A percentile compares a stretch with the other conserved stretches of the same genome.
These are phyloP conservation scores for Barnettozyma siamensis DNA, from an alignment of 805 yeast species.

Conservation along the genomic window DNA sequence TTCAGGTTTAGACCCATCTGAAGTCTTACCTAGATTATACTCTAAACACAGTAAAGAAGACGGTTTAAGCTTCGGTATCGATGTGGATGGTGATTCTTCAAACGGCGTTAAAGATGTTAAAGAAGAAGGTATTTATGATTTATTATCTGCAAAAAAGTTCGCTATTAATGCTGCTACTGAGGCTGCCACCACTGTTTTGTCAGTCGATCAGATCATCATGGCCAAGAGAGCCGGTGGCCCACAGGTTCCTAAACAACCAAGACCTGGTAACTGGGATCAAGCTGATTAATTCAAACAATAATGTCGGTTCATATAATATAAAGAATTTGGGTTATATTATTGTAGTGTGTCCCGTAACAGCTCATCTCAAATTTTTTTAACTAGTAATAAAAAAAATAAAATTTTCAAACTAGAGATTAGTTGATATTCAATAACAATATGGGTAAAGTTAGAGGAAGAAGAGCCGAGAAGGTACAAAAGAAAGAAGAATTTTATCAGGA, in stretches of 20 bases:
- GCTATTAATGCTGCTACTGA: conserved; percentile 94
- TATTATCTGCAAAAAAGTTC: conserved; percentile 71
- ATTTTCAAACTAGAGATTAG: background rate
- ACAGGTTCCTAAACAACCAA: conserved; percentile 74
- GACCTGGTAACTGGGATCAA: conserved; percentile 95
- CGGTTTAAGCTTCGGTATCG: conserved; percentile 51
- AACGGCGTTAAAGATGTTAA: conserved; percentile 69
- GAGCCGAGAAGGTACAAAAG: conserved; percentile 27
- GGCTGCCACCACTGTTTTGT: conserved; percentile 83
- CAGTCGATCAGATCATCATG: conserved; percentile 96
- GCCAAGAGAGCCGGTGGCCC: conserved; percentile 99
- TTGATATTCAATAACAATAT: conserved; percentile 7
- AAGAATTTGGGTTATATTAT: background rate
- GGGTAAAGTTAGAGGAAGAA: conserved; percentile 39
- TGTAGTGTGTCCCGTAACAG: conserved; percentile 6
- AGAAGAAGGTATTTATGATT: conserved; percentile 68
- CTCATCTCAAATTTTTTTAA: conserved; percentile 3
- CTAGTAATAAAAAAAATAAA: background rate
- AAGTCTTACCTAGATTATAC: conserved; percentile 81
- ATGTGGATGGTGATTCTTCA: conserved; percentile 67
- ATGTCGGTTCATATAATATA: background rate
- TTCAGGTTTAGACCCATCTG: conserved; percentile 86
- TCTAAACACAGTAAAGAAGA: conserved; percentile 68
- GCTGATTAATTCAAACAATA: conserved; percentile 64
- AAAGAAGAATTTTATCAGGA: conserved; percentile 1